Base-by-base conservation (phyloP, 495 filamentous ascomycete species). In the Aspergillus panamensis region DNA sequence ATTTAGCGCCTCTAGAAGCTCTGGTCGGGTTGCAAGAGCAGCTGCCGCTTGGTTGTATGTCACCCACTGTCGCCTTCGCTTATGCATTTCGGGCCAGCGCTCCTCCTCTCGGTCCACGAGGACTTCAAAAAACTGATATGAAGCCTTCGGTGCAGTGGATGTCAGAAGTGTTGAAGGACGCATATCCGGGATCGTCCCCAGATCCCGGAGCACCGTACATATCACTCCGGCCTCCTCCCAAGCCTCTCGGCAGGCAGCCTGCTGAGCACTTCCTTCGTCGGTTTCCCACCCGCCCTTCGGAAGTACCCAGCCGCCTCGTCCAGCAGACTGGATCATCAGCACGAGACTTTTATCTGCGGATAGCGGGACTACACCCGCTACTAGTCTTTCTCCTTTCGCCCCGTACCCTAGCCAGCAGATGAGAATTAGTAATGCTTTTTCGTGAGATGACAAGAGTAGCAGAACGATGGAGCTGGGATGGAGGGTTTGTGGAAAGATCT, bases 231-330 rank as follows among this genome's bases (percentile, higher is more conserved):
- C 94, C 75, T 98, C 94, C 75, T 98, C 94, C 94, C 94, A 98
- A 44, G 94, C 95, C 75, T 98, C 94, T 57, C 94, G 75, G 58
- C 79, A 80, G 37, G 87, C 87, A 17, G 87, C 87, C 50, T 88
- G 84, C 61, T 82, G 71, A 16, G 83, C 79, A 32, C 82, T 85
- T 39, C 74, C 80, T 75, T 98, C 94, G 74, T 98, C 94, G 16
- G 84, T 87, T 73, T 98, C 94, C 90, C 95, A 98, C 53, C 94
- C 94, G 63, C 94, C 94, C 71, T 98, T 98, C 53, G 94, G 94
- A 54, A 98, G 80, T 39, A 98, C 93, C 94, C 95, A 98, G 59
- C 90, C 90, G 56, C 82, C 84, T 60, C 92, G 89, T 52, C 90
- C 82, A 51, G 88, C 90, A 44, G 92, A 96, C 73, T 96, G 89